Evolutionary conservation across 2,329 filamentous ascomycete genomes (phyloP), one percentile per base, ranked within the genome.

Genomic region (Aspergillus candidus): DNA sequence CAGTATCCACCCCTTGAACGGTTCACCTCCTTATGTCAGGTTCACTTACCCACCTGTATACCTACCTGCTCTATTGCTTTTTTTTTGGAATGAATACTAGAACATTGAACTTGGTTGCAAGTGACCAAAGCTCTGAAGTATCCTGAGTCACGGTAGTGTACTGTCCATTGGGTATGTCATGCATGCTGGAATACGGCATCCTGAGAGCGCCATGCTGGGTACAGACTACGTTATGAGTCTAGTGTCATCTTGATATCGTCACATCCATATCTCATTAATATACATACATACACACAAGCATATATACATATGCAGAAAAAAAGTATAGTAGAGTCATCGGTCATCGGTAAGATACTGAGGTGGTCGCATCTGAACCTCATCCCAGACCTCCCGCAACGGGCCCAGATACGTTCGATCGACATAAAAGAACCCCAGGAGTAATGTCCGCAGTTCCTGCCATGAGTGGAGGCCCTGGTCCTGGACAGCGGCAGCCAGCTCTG

Each of bases 391-490:
- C 39, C 58, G 55, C 17, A 65, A 43, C 38, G 61, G 54, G 11
- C 44, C 45, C 29, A 61, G 44, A 44, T 67, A 65, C 38, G 54
- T 52, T 29, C 65, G 61, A 44, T 67, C 65, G 36, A 59, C 54
- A 46, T 67, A 67, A 48, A 66, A 67, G 47, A 61, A 68, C 7
- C 59, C 54, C 14, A 59, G 41, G 32, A 68, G 49, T 10, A 66
- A 43, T 7, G 46, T 40, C 2, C 63, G 58, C 10, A 61, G 55
- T 34, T 64, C 60, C 38, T 68, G 62, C 58, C 63, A 67, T 6
- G 61, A 56, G 11, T 38, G 43, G 18, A 66, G 45, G 10, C 59
- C 59, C 7, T 63, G 55, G 12, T 56, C 39, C 11, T 53, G 47
- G 3, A 61, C 48, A 2, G 61, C 61, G 2, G 53, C 43, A 3